Evolutionary conservation across 1,284 basidiomycete species (phyloP), one percentile per base, ranked within the genome.

Genomic region (Mycosarcoma maydis): DNA sequence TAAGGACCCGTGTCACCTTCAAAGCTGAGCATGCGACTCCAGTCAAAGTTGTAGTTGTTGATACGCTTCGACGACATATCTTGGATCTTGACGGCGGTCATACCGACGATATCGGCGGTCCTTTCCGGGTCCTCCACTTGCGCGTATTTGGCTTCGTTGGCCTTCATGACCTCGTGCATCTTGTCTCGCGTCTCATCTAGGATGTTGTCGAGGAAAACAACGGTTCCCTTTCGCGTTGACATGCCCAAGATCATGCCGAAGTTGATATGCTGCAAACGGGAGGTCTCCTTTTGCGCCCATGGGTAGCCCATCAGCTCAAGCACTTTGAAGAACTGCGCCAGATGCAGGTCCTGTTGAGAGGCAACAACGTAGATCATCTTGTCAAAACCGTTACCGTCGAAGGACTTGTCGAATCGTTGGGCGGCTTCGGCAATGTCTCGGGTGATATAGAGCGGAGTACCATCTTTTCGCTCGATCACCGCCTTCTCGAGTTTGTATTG

Each of bases 291-390:
- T 51, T 78, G 67, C 2, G 94, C 94, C 89, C 90, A 97, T 9
- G 89, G 87, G 84, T 91, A 91, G 19, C 88, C 88, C 90, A 98
- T 93, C 39, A 98, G 86, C 70, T 93, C 87, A 47, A 98, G 87
- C 23, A 95, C 88, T 84, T 97, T 94, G 89, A 96, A 94, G 84
- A 98, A 90, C 41, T 98, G 95, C 5, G 90, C 87, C 40, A 93
- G 86, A 82, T 99, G 94, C 20, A 98, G 86, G 72, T 95, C 91
- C 83, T 99, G 96, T 81, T 96, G 94, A n/a, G 90, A 88, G 0
- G 92, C 89, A 41, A 96, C 88, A 79, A 97, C 93, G 83, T 95
- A 95, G 66, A 98, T 91, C 91, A 97, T 95, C 85, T 97, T 97
- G 87, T 98, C 94, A 75, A 97, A 96, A 1, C 66, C 66, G 10